Percentiles rank a stretch among this genome's conserved stretches.
Evolutionary conservation across 2,329 filamentous ascomycete genomes (phyloP).

Genomic region (Rosellinia necatrix): DNA sequence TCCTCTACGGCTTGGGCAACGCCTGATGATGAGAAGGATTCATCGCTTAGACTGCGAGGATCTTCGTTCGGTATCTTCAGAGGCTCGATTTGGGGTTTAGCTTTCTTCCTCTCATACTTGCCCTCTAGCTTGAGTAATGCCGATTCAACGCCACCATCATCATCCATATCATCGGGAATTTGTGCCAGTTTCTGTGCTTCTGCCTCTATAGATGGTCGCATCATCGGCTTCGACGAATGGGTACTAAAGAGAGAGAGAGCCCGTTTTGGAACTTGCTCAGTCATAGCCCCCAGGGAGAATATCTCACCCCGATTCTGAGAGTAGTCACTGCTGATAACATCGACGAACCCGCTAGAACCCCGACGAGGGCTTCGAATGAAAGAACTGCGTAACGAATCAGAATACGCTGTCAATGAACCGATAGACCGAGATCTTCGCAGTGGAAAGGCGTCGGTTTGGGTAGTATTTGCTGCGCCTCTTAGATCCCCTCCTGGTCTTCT

Average conservation of each 20-base stretch:
- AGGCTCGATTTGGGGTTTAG: conserved; percentile 49
- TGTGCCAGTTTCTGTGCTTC: conserved; percentile 86
- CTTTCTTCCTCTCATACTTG: conserved; percentile 66
- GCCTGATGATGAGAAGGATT: conserved; percentile 30
- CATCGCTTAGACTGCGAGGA: conserved; percentile 29
- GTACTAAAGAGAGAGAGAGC: conserved; percentile 63
- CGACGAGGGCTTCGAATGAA: conserved; percentile 51
- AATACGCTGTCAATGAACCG: conserved; percentile 63
- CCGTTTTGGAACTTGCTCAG: conserved; percentile 53
- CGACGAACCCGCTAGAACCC: conserved; percentile 49
- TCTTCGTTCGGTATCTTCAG: conserved; percentile 30
- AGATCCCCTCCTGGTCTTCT: conserved; percentile 77
- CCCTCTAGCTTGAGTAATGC: conserved; percentile 91
- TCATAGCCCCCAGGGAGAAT: conserved; percentile 64
- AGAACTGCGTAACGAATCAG: conserved; percentile 64
- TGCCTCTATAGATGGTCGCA: conserved; percentile 81
- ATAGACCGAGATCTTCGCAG: conserved; percentile 61
- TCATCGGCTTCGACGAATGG: conserved; percentile 64
- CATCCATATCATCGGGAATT: conserved; percentile 79
- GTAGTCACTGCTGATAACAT: conserved; percentile 50
- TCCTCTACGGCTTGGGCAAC: conserved; percentile 43
- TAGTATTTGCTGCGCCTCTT: conserved; percentile 68
- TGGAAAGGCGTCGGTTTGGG: conserved; percentile 58
- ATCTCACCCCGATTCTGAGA: conserved; percentile 49
- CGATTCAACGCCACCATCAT: conserved; percentile 90